Conservation (phyloP, 2,329 filamentous ascomycete species). For the Hymenotorrendiella dingleyae region DNA sequence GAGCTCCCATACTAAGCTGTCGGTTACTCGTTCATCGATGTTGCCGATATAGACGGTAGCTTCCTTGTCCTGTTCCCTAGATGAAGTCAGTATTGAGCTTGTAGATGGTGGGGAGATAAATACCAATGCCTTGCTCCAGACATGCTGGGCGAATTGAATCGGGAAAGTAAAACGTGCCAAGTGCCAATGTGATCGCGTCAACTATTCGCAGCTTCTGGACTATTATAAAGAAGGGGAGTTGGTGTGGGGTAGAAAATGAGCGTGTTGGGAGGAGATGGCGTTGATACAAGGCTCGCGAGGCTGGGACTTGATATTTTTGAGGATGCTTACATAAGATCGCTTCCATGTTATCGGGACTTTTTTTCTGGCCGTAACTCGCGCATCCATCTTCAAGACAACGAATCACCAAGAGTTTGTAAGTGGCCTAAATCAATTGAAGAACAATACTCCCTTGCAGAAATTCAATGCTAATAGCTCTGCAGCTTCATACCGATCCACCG, state of each 20-base stretch:
- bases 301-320: background rate
- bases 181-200: background rate
- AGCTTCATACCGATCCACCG: conserved; percentile 11
- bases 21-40: conserved; percentile 91
- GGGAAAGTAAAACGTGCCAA: background rate
- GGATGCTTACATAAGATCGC: background rate
- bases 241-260: background rate
- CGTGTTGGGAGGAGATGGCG: background rate
- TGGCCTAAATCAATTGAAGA: background rate
- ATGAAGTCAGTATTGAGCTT: conserved; percentile 20
- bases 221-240: background rate
- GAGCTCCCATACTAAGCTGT: conserved; percentile 90
- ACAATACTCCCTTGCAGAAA: background rate
- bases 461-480: conserved; percentile 7
- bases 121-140: conserved; percentile 64
- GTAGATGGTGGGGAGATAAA: conserved; percentile 18
- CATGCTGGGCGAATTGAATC: conserved; percentile 29
- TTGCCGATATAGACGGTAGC: conserved; percentile 97
- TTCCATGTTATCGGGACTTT: background rate
- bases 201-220: background rate
- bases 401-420: conserved; percentile 10
- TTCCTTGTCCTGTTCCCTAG: conserved; percentile 94
- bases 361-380: background rate
- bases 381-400: background rate
- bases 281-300: conserved; percentile 9